A percentile compares a stretch with the other conserved stretches of the same genome.
These are phyloP conservation scores for Phytopythium oedochilum DNA, from an alignment of 352 stramenopile genomes.

Conservation along the genomic window DNA sequence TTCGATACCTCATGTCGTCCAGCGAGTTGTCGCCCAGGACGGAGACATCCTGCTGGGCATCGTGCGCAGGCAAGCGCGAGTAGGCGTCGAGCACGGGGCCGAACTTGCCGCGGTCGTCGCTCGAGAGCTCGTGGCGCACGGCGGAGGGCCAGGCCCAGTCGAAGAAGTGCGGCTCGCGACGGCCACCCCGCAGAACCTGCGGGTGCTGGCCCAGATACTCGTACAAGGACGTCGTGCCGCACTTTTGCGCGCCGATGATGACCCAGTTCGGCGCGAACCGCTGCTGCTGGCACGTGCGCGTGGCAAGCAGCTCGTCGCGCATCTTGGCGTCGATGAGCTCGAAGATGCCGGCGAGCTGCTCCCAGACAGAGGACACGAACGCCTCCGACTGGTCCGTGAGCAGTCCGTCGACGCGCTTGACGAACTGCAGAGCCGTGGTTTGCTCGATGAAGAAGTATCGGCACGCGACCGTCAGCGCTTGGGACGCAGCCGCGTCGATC, in stretches of 20 bases:
- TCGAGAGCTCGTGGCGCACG: constrained; percentile 22
- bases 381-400: constrained; percentile 8
- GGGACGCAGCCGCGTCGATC: constrained; percentile 13
- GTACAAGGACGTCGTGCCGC: constrained; percentile 60
- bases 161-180: constrained; percentile 66
- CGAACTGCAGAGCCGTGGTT: constrained; percentile 41
- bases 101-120: constrained; percentile 16
- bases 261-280: constrained; percentile 43
- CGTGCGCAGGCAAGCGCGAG: constrained; percentile 4
- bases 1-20: constrained; percentile 35
- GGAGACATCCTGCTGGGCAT: background rate
- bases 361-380: constrained; percentile 20
- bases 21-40: constrained; percentile 23
- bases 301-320: constrained; percentile 18
- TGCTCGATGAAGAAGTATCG: constrained; percentile 63
- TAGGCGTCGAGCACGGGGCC: constrained; percentile 19
- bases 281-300: constrained; percentile 9
- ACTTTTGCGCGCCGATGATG: constrained; percentile 62
- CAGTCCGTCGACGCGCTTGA: constrained; percentile 13
- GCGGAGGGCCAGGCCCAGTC: constrained; percentile 48
- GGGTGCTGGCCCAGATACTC: constrained; percentile 84
- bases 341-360: constrained; percentile 37
- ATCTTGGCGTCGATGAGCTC: constrained; percentile 30
- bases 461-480: constrained; percentile 22
- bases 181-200: constrained; percentile 58